phyloP scores from a whole-genome alignment of 106 monocot genomes.

The Dendrobium nobile region DNA sequence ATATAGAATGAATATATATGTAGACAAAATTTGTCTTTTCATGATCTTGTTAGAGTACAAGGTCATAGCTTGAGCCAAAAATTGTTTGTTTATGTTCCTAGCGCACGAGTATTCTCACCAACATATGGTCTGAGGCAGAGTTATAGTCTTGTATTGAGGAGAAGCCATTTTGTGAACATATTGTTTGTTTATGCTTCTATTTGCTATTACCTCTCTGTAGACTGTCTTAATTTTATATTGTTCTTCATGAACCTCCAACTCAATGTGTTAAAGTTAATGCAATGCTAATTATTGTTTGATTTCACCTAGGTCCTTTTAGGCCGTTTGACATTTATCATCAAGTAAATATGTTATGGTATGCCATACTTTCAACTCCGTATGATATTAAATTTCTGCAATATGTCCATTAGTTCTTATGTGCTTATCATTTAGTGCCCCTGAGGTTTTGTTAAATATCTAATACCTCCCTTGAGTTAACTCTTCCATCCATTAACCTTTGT shows the following conservation, averaged over 20 bases:
- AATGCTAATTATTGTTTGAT: slow-evolving; percentile 10
- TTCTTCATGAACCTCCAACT: neutral
- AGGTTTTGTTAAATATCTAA: neutral
- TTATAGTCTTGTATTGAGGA: neutral
- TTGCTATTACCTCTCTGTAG: neutral
- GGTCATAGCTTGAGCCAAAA: neutral
- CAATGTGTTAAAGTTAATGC: neutral
- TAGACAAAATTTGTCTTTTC: neutral
- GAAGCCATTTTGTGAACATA: neutral
- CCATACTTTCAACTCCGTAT: neutral
- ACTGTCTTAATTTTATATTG: neutral
- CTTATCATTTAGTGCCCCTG: too few species aligned
- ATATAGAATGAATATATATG: neutral
- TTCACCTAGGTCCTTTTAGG: slow-evolving; percentile 63
- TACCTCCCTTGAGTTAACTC: neutral
- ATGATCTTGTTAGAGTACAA: neutral
- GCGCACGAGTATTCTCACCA: neutral
- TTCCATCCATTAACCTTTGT: neutral
- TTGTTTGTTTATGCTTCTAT: neutral
- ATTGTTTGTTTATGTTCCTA: neutral
- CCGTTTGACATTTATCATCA: slow-evolving; percentile 98
- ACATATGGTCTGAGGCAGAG: neutral
- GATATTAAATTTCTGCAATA: slow-evolving; percentile 6
- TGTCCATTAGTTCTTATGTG: neutral
- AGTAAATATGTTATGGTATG: slow-evolving; percentile 88